Evolutionary conservation across 805 yeast genomes (phyloP).

Genomic region (Starmera pachycereana): DNA sequence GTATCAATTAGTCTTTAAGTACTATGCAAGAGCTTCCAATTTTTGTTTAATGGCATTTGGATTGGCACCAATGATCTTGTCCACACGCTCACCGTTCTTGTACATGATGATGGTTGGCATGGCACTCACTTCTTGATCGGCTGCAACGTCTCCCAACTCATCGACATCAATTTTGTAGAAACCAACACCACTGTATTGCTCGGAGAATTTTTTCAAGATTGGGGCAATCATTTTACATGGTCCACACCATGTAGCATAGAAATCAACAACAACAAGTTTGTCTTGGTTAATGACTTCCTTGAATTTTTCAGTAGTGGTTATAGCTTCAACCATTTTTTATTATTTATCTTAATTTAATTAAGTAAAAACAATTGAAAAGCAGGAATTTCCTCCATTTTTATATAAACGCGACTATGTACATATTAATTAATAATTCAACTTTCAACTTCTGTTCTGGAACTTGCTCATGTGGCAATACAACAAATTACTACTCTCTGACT

Average conservation of each 20-base stretch:
- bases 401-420: too few relatives aligned
- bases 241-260: constrained; percentile 97
- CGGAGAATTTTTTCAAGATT: constrained; percentile 70
- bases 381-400: too few relatives aligned
- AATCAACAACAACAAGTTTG: constrained; percentile 85
- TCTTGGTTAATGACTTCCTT: constrained; percentile 47
- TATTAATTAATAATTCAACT: too few relatives aligned
- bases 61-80: constrained; percentile 84
- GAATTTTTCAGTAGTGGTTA: constrained; percentile 51
- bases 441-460: too few relatives aligned
- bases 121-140: constrained; percentile 44
- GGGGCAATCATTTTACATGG: constrained; percentile 99
- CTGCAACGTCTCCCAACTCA: constrained; percentile 67
- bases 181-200: constrained; percentile 48
- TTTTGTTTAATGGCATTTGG: constrained; percentile 73
- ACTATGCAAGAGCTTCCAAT: constrained; percentile 36
- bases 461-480: too few relatives aligned
- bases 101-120: constrained; percentile 67
- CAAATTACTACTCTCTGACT: too few relatives aligned
- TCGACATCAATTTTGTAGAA: constrained; percentile 93
- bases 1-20: too few relatives aligned
- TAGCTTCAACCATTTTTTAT: constrained; percentile 49
- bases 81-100: constrained; percentile 74
- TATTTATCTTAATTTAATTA: too few relatives aligned
- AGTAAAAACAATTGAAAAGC: too few relatives aligned